These are phyloP conservation scores for Rhinocladiella mackenziei DNA, from an alignment of 2,329 filamentous ascomycete species.

Conservation along the genomic window DNA sequence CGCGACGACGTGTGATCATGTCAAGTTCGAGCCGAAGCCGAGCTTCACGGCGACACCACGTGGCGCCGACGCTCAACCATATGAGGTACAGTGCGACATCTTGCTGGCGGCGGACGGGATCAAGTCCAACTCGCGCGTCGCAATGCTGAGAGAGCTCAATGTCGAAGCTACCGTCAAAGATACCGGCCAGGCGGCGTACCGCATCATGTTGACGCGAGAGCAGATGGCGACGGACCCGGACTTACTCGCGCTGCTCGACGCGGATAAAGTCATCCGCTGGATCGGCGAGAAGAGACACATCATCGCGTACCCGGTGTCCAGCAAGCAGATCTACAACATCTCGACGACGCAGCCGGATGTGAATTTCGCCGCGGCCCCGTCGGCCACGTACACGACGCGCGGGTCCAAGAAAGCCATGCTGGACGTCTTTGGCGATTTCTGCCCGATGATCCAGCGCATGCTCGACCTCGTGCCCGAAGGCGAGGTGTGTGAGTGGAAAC, in stretches of 20 bases:
- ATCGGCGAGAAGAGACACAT: conserved; percentile 64
- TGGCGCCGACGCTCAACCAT: conserved; percentile 49
- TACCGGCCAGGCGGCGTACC: conserved; percentile 53
- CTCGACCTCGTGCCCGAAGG: conserved; percentile 59
- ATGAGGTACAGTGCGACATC: conserved; percentile 49
- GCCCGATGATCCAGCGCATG: conserved; percentile 58
- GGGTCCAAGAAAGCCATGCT: conserved; percentile 60
- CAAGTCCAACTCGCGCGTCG: conserved; percentile 46
- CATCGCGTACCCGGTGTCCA: conserved; percentile 63
- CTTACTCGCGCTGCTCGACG: conserved; percentile 53
- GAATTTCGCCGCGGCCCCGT: conserved; percentile 56
- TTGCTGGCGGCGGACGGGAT: conserved; percentile 54
- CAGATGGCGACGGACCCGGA: conserved; percentile 47
- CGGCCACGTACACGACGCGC: conserved; percentile 60
- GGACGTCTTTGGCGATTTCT: conserved; percentile 57
- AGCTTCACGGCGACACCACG: conserved; percentile 58
- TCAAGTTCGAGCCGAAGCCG: conserved; percentile 59
- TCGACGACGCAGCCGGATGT: conserved; percentile 59
- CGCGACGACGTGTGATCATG: conserved; percentile 51
- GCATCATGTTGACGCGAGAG: conserved; percentile 50
- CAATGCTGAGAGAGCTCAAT: conserved; percentile 40
- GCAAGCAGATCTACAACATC: conserved; percentile 63
- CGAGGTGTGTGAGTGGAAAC: conserved; percentile 65
- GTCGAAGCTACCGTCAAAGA: conserved; percentile 43
- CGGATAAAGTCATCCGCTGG: conserved; percentile 58